These are phyloP conservation scores for Glaciozyma antarctica DNA, from an alignment of 768 basidiomycete genomes.

Conservation along the genomic window DNA sequence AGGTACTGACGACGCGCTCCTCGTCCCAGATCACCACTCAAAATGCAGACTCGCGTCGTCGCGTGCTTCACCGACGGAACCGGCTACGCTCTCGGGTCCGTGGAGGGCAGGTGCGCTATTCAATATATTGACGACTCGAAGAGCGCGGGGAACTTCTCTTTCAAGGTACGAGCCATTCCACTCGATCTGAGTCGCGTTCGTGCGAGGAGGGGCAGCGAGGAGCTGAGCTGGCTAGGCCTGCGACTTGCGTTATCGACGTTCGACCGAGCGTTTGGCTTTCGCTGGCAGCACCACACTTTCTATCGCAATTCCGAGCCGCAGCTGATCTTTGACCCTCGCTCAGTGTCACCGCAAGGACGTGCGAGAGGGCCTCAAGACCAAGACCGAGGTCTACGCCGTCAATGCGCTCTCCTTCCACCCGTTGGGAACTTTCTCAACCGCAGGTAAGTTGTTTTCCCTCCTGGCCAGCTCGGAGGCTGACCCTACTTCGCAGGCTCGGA, in stretches of 20 bases:
- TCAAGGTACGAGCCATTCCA: constrained; percentile 42
- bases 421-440: constrained; percentile 50
- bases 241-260: too few relatives aligned
- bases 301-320: too few relatives aligned
- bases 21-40: constrained; percentile 1
- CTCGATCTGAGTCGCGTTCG: too few relatives aligned
- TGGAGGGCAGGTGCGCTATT: constrained; percentile 37
- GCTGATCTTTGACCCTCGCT: too few relatives aligned
- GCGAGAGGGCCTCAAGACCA: constrained; percentile 44
- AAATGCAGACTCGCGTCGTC: constrained; percentile 39
- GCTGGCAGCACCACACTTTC: too few relatives aligned
- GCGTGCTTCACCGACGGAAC: constrained; percentile 41
- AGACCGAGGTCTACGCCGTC: constrained; percentile 49
- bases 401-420: constrained; percentile 80
- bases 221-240: too few relatives aligned
- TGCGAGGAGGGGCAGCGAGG: too few relatives aligned
- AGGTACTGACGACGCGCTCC: too few relatives aligned
- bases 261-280: too few relatives aligned
- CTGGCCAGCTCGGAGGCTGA: neutral
- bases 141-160: constrained; percentile 61
- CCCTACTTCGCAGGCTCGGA: neutral
- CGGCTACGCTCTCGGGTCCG: constrained; percentile 42
- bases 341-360: constrained; percentile 44
- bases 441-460: neutral
- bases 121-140: constrained; percentile 54